Base-by-base conservation (phyloP, 1,139 yeast species). In the Candida mesenterica region DNA sequence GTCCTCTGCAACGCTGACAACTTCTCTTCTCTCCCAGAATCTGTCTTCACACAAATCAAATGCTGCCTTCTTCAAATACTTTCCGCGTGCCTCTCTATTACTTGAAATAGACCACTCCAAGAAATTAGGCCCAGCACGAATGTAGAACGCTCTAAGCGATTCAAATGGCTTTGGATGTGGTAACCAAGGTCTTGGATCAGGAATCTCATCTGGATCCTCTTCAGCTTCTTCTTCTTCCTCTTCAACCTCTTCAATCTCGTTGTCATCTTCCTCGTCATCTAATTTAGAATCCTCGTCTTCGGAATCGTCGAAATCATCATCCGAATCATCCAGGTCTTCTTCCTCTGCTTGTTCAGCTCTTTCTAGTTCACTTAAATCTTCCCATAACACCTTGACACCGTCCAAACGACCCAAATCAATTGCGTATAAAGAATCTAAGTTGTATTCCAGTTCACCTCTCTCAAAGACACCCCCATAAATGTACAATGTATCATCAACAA, bases 1-100 rank as follows among this genome's bases (percentile, higher is more conserved):
- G 50, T 90, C 97, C 62, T 92, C 98, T 31, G 88, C 86, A 27
- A 79, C 73, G 53, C 95, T 81, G 16, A 90, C 82, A 50, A 83
- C 94, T 54, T 92, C 97, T 65, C 97, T 81, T 66, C 97, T 83
- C 57, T 92, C 97, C 97, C 97, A 92, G 94, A 96, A 92, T 65
- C 97, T 77, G 45, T 83, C 94, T 61, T 90, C 96, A 58, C 95
- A 84, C 42, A 90, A 63, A 48, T 89, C 97, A 57, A 92, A 92
- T 0, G 97, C 85, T 28, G 86, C 84, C 41, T 85, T 82, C 65
- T 90, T 89, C 59, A 92, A 74, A 51, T 87, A 83, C 58, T 92
- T 92, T 37, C 96, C 97, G 50, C 95, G 77, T n/a, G 88, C 82
- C 39, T 86, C 92, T 49, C 86, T 74, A 48, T 86, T 82, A 50